Conservation (phyloP, 257 asterid genomes). For the Verbascum thapsus region DNA sequence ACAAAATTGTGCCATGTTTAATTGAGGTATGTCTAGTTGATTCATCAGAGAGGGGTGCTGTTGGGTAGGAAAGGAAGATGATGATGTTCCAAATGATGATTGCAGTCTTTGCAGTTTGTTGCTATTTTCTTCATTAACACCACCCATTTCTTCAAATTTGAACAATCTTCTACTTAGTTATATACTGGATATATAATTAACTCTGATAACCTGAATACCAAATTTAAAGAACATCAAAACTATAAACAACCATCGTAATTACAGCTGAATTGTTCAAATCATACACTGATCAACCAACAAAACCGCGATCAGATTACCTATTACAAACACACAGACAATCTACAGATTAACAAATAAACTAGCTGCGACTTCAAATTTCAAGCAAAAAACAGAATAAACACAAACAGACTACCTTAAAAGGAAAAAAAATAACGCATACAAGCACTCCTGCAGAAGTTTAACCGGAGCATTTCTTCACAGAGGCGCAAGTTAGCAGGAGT, state of each 20-base stretch:
- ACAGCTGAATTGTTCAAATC: not conserved
- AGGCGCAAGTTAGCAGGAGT: too few relatives aligned
- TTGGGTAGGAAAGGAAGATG: slow-evolving; percentile 47
- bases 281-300: not conserved
- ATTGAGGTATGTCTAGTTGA: slow-evolving; percentile 51
- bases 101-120: slow-evolving; percentile 49
- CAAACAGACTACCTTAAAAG: too few relatives aligned
- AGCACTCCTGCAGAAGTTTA: too few relatives aligned
- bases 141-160: slow-evolving; percentile 39
- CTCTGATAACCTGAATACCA: slow-evolving; percentile 21
- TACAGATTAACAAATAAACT: too few relatives aligned
- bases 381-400: too few relatives aligned
- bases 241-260: not conserved
- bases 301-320: not conserved
- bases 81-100: slow-evolving; percentile 52
- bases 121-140: slow-evolving; percentile 45
- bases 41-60: slow-evolving; percentile 34
- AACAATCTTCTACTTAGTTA: slow-evolving; percentile 7
- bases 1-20: slow-evolving; percentile 40
- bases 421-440: too few relatives aligned
- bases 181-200: not conserved
- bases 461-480: too few relatives aligned
- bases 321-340: too few relatives aligned
- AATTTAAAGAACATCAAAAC: not conserved
- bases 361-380: too few relatives aligned